Evolutionary conservation across 2,329 filamentous ascomycete species (phyloP).

Genomic region (Exophiala bonariae): DNA sequence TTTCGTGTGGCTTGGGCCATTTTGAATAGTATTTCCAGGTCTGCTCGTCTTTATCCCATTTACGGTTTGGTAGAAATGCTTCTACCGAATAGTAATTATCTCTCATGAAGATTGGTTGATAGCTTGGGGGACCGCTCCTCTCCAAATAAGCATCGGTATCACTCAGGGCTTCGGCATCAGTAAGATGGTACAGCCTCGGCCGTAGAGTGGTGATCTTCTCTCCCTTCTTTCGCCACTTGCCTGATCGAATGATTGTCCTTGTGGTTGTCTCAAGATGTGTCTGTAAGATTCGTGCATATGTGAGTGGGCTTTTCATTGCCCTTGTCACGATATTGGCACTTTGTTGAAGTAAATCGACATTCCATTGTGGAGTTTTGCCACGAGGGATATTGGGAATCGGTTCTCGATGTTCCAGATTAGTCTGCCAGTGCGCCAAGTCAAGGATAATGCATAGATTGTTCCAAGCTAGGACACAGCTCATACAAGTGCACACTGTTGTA

Average conservation of each 20-base stretch:
- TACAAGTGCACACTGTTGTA: conserved; percentile 22
- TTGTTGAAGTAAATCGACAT: conserved; percentile 19
- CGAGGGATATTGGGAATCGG: conserved; percentile 27
- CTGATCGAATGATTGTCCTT: conserved; percentile 23
- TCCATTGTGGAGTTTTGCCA: conserved; percentile 26
- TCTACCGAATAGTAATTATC: conserved; percentile 28
- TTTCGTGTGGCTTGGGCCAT: conserved; percentile 26
- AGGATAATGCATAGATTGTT: conserved; percentile 28
- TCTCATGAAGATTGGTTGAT: conserved; percentile 26
- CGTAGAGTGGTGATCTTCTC: conserved; percentile 14
- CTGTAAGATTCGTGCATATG: conserved; percentile 25
- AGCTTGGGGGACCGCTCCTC: conserved; percentile 25
- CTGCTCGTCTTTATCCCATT: conserved; percentile 25
- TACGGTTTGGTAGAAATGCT: conserved; percentile 27
- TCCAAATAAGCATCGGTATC: conserved; percentile 26
- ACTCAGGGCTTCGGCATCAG: conserved; percentile 19
- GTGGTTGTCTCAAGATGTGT: conserved; percentile 24
- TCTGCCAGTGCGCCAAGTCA: conserved; percentile 28
- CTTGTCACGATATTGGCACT: conserved; percentile 23
- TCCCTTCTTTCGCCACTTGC: conserved; percentile 23
- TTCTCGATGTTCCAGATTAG: conserved; percentile 24
- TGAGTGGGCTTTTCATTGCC: conserved; percentile 23
- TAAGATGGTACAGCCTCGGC: conserved; percentile 24
- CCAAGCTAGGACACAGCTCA: conserved; percentile 28
- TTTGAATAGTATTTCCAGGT: conserved; percentile 26